Conservation (phyloP, 2,329 filamentous ascomycete species). For the Clonostachys chloroleuca region DNA sequence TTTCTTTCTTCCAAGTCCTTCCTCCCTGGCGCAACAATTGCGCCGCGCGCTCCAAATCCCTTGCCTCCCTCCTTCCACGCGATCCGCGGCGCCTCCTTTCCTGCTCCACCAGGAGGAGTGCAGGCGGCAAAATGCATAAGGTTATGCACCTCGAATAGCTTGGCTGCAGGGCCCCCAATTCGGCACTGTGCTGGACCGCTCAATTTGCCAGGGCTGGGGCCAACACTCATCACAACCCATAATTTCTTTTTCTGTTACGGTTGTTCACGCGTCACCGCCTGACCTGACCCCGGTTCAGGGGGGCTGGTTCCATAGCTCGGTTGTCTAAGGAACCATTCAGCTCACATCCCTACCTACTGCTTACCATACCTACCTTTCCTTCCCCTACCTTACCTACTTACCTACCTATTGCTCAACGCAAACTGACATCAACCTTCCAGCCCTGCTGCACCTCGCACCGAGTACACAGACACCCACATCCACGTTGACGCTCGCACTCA, state of each 20-base stretch:
- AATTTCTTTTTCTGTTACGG: no score
- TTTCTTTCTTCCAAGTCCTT: neutral
- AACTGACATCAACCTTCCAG: conserved; percentile 3
- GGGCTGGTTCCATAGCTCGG: conserved; percentile 1
- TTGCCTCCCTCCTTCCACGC: neutral
- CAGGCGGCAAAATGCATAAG: neutral
- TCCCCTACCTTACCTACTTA: conserved; percentile 3
- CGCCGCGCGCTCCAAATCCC: no score
- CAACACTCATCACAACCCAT: no score
- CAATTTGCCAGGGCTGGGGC: no score
- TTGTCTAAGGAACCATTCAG: conserved; percentile 14
- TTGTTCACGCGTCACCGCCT: conserved; percentile 2
- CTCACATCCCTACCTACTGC: neutral
- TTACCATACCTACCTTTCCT: conserved; percentile 13
- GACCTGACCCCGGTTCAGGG: conserved; percentile 1
- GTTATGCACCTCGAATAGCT: no score
- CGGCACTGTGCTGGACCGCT: no score
- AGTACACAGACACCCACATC: conserved; percentile 61
- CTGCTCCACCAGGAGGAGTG: neutral
- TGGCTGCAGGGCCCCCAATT: no score
- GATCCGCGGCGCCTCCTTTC: neutral
- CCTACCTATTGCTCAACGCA: neutral
- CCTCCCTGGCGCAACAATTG: no score
- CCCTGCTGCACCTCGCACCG: conserved; percentile 24
- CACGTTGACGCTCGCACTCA: conserved; percentile 48